Conservation (phyloP, 805 yeast genomes). For the Candida silvatica region DNA sequence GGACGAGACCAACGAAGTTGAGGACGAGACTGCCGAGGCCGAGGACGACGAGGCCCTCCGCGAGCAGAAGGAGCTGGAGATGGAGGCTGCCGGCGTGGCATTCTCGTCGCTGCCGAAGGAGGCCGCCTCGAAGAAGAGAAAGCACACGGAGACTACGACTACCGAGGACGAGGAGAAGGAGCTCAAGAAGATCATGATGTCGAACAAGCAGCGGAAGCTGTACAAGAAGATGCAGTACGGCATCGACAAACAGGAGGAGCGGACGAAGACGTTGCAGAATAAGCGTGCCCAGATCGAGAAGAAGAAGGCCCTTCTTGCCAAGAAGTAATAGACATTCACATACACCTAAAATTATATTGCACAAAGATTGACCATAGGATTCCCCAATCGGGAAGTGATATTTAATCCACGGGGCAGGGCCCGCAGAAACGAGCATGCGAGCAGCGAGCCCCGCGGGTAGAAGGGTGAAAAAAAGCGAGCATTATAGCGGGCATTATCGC, state of each 20-base stretch:
- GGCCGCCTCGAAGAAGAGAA: conserved; percentile 27
- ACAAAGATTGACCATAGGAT: no score
- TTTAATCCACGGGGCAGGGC: no score
- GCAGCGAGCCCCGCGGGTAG: background rate
- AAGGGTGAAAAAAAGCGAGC: background rate
- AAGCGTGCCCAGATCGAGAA: conserved; percentile 66
- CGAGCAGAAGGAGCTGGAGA: conserved; percentile 76
- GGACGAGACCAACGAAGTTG: conserved; percentile 39
- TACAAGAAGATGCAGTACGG: conserved; percentile 95
- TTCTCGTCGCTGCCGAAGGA: conserved; percentile 48
- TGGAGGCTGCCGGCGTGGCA: conserved; percentile 83
- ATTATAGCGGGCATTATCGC: no score
- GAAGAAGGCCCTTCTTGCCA: conserved; percentile 32
- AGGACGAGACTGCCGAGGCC: conserved; percentile 41
- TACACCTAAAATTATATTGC: background rate
- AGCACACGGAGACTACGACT: no score
- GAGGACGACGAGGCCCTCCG: conserved; percentile 46
- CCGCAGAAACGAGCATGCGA: no score
- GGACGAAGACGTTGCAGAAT: conserved; percentile 58
- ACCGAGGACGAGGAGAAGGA: conserved; percentile 46
- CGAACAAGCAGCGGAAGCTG: conserved; percentile 88
- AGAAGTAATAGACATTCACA: conserved; percentile 6
- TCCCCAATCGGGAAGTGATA: no score
- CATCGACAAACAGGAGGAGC: conserved; percentile 69
- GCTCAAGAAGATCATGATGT: conserved; percentile 96